A percentile compares a stretch with the other conserved stretches of the same genome.
Evolutionary conservation across 2,329 filamentous ascomycete species (phyloP).

Genomic region (Fusarium goolgardi): DNA sequence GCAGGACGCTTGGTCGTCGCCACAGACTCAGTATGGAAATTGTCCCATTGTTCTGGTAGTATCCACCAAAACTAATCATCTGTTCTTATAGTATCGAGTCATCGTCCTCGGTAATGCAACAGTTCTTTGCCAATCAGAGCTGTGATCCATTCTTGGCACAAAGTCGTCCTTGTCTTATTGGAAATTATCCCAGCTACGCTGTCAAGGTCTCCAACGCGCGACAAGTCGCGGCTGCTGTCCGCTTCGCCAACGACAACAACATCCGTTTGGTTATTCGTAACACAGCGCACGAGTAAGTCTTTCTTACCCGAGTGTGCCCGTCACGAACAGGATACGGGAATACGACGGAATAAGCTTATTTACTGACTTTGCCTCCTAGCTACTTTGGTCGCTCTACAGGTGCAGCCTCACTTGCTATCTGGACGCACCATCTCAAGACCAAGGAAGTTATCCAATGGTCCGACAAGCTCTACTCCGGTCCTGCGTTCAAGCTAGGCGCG

Average conservation of each 20-base stretch:
- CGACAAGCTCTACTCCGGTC: conserved; percentile 59
- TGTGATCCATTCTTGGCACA: conserved; percentile 53
- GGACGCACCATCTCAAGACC: conserved; percentile 57
- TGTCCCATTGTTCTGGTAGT: background rate
- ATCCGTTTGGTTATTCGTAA: conserved; percentile 64
- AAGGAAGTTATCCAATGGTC: conserved; percentile 55
- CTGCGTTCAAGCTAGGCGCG: conserved; percentile 65
- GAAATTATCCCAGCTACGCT: conserved; percentile 58
- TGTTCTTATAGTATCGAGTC: conserved; percentile 33
- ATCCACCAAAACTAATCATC: background rate
- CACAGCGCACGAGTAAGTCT: conserved; percentile 63
- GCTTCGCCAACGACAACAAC: conserved; percentile 52
- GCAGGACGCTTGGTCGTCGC: conserved; percentile 56
- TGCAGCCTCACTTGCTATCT: conserved; percentile 54
- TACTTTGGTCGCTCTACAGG: conserved; percentile 68
- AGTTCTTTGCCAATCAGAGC: conserved; percentile 55
- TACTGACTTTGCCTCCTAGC: background rate
- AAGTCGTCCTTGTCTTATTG: conserved; percentile 55
- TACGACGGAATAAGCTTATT: background rate
- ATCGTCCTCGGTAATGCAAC: conserved; percentile 50
- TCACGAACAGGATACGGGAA: no score
- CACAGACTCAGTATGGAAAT: conserved; percentile 56
- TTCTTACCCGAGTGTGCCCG: no score
- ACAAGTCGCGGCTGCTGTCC: conserved; percentile 51
- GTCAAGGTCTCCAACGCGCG: conserved; percentile 50